phyloP scores from a whole-genome alignment of 306 rosid genomes.

The Ziziphus jujuba region DNA sequence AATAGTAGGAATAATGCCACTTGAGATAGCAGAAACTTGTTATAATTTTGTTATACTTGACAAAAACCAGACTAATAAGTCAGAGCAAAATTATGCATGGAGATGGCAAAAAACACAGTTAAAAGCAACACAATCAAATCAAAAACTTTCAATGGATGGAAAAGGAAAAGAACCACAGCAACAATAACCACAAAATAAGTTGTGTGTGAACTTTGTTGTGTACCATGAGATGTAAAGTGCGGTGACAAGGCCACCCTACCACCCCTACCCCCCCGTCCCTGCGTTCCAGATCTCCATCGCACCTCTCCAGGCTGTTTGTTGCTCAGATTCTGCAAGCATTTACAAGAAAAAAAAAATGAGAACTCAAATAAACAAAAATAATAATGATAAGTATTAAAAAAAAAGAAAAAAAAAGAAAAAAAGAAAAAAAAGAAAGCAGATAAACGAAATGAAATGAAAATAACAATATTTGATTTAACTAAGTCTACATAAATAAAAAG shows the following conservation, averaged over 20 bases:
- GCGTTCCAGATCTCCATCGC: constrained; percentile 70
- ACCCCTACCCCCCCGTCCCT: constrained; percentile 80
- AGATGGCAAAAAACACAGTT: background rate
- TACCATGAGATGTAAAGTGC: constrained; percentile 66
- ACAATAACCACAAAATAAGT: constrained; percentile 18
- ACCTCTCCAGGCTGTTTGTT: constrained; percentile 72
- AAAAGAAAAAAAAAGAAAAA: too few relatives aligned
- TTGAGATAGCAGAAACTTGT: background rate
- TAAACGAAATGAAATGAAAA: too few relatives aligned
- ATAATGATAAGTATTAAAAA: background rate
- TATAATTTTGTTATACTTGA: too few relatives aligned
- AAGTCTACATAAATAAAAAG: too few relatives aligned
- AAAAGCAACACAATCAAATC: constrained; percentile 12
- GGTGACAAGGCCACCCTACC: constrained; percentile 63
- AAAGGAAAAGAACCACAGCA: background rate
- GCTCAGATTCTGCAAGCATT: constrained; percentile 64
- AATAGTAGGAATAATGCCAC: constrained; percentile 1
- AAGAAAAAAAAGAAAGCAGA: too few relatives aligned
- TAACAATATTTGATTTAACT: too few relatives aligned
- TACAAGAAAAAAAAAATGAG: background rate
- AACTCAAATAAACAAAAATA: background rate
- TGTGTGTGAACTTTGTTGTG: constrained; percentile 24
- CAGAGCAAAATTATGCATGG: constrained; percentile 17
- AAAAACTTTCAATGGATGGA: background rate
- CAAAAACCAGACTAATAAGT: constrained; percentile 1